Base-by-base conservation (phyloP, 2,329 filamentous ascomycete species). In the Nothophoma quercina region DNA sequence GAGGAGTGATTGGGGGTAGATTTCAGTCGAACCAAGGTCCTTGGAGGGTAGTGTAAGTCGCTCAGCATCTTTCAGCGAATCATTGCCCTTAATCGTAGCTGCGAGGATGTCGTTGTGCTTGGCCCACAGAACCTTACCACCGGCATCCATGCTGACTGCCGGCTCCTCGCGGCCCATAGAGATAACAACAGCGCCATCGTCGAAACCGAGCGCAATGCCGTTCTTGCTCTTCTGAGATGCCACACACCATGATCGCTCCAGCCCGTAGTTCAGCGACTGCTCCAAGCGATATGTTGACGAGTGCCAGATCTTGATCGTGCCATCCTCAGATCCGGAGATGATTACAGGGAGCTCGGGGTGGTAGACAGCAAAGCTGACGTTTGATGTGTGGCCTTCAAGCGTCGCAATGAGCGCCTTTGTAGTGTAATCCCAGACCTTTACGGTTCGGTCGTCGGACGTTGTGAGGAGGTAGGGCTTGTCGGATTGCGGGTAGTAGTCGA, bases 371-470 rank as follows among this genome's bases (percentile, higher is more conserved):
- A 98, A 99, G 2, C 93, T 97, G 39, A 99, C 95, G 70, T 99
- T 99, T 76, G 93, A 96, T 23, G 92, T 96, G 76, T 99, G 95
- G 22, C 95, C 95, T 76, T 99, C 95, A 39, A 99, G 83, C 2
- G 93, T 98, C 23, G 95, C 95, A 71, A 98, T 97, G 61, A 98
- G 82, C 10, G 92, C 95, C 79, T 99, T 99, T 40, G 93, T 98
- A 10, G 93, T 98, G 81, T 99, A 98, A 73, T 99, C 95, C 93
- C 95, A 99, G 48, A 99, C 86, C 82, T 98, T 98, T 67, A 98
- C 91, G 1, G 93, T 98, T 67, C 91, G 87, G 76, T 98, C 95
- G 74, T 99, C 95, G 7, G 92, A 96, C 12, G 93, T 97, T 19
- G 95, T 99, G 59, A 99, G 87, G 36, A 99, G 87, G 71, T 99